phyloP scores from a whole-genome alignment of 352 stramenopile genomes.

The Blastocystis hominis region DNA sequence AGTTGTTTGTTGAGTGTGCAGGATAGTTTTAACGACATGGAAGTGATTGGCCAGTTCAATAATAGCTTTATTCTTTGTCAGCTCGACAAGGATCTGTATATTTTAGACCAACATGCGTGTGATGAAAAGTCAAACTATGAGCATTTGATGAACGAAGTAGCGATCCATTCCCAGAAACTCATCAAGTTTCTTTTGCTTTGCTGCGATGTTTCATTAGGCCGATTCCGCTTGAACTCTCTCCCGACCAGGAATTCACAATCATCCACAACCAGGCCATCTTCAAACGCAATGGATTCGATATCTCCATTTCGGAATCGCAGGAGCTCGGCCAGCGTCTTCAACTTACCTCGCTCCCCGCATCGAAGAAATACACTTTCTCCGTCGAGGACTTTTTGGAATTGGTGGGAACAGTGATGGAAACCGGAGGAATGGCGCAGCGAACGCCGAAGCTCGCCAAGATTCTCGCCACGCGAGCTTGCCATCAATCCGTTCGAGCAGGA shows the following conservation, averaged over 20 bases:
- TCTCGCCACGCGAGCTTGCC: slow-evolving; percentile 70
- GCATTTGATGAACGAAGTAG: slow-evolving; percentile 74
- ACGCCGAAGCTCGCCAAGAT: slow-evolving; percentile 69
- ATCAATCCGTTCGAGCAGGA: slow-evolving; percentile 71
- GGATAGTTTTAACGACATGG: slow-evolving; percentile 80
- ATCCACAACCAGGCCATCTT: slow-evolving; percentile 84
- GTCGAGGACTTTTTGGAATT: slow-evolving; percentile 71
- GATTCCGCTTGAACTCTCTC: slow-evolving; percentile 77
- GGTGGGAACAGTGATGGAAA: slow-evolving; percentile 67
- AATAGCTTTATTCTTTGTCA: slow-evolving; percentile 86
- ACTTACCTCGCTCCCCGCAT: slow-evolving; percentile 70
- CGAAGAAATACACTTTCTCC: slow-evolving; percentile 71
- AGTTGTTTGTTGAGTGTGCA: not conserved
- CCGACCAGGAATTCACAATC: slow-evolving; percentile 82
- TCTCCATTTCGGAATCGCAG: slow-evolving; percentile 65
- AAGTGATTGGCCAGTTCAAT: slow-evolving; percentile 91
- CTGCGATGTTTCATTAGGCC: slow-evolving; percentile 61
- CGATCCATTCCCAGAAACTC: slow-evolving; percentile 85
- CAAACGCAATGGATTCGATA: slow-evolving; percentile 83
- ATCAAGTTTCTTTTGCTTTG: slow-evolving; percentile 64
- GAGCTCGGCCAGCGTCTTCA: slow-evolving; percentile 67
- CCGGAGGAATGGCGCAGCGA: slow-evolving; percentile 65
- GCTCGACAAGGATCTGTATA: slow-evolving; percentile 82
- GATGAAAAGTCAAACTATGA: slow-evolving; percentile 84
- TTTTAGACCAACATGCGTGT: slow-evolving; percentile 92